These are phyloP conservation scores for Theileria annulata DNA, from an alignment of 169 alveolate species.

Conservation along the genomic window DNA sequence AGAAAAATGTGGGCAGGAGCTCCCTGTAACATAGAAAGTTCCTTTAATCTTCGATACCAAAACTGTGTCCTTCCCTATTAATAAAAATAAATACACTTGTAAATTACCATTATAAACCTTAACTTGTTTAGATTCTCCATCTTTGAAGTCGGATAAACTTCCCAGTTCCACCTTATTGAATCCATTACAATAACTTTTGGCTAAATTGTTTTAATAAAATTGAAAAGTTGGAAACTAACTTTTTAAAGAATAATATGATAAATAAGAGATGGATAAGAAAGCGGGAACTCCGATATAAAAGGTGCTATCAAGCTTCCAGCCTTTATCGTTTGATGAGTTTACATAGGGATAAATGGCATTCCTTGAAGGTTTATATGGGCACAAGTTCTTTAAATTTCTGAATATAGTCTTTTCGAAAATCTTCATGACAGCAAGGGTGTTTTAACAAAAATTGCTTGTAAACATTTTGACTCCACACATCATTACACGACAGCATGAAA, in stretches of 20 bases:
- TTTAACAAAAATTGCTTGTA: background rate
- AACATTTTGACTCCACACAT: background rate
- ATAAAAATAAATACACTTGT: background rate
- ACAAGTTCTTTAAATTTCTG: background rate
- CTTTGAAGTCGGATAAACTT: constrained; percentile 59
- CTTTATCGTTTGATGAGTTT: background rate
- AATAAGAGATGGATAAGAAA: background rate
- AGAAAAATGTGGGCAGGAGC: constrained; percentile 76
- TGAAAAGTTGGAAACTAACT: background rate
- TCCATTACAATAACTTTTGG: background rate
- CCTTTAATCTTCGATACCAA: constrained; percentile 66
- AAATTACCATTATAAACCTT: constrained; percentile 49
- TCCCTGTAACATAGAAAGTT: constrained; percentile 71
- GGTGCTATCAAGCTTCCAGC: background rate
- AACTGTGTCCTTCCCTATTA: constrained; percentile 65
- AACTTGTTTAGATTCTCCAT: constrained; percentile 76
- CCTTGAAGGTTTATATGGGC: background rate
- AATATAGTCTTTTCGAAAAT: background rate
- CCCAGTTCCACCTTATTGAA: constrained; percentile 52
- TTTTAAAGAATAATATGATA: constrained; percentile 15
- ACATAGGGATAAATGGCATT: background rate
- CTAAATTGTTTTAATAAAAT: constrained; percentile 11
- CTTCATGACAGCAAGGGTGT: background rate
- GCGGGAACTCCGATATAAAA: constrained; percentile 14
- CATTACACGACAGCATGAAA: background rate